phyloP scores from a whole-genome alignment of 176 grass and related monocot species.

The Paspalum notatum region DNA sequence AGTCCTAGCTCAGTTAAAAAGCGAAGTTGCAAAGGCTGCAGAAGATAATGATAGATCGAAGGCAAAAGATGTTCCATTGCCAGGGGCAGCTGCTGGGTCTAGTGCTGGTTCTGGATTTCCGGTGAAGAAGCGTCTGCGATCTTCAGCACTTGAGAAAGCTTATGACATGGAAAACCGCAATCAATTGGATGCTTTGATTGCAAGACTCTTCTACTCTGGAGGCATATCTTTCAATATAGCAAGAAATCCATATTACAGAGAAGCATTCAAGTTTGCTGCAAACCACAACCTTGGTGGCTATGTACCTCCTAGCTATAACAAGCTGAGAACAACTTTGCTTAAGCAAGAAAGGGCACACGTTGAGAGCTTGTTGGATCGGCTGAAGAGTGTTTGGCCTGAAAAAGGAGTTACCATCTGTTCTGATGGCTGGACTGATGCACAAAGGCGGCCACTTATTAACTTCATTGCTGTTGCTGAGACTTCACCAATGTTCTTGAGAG shows the following conservation, averaged over 20 bases:
- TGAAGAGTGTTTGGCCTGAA: not conserved
- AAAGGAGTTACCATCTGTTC: not conserved
- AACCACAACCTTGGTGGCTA: not conserved
- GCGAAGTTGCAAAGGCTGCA: not conserved
- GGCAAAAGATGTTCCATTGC: not conserved
- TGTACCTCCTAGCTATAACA: not conserved
- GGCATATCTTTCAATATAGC: not conserved
- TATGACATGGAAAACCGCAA: not conserved
- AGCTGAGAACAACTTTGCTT: not conserved
- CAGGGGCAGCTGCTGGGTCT: no score
- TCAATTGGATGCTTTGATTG: not conserved
- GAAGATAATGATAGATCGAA: not conserved
- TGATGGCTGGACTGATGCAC: not conserved
- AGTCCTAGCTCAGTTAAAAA: not conserved
- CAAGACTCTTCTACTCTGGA: not conserved
- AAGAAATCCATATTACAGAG: not conserved
- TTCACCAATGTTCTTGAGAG: not conserved
- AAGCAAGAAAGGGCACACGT: not conserved
- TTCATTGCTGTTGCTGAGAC: not conserved
- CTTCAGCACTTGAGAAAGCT: not conserved
- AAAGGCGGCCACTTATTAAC: slow-evolving; percentile 8
- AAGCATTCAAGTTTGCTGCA: not conserved
- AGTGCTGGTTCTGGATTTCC: not conserved
- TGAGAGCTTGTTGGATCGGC: not conserved
- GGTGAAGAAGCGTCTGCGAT: not conserved